Evolutionary conservation across 768 basidiomycete species (phyloP), one percentile per base, ranked within the genome.

Genomic region (Collybia mongolica): DNA sequence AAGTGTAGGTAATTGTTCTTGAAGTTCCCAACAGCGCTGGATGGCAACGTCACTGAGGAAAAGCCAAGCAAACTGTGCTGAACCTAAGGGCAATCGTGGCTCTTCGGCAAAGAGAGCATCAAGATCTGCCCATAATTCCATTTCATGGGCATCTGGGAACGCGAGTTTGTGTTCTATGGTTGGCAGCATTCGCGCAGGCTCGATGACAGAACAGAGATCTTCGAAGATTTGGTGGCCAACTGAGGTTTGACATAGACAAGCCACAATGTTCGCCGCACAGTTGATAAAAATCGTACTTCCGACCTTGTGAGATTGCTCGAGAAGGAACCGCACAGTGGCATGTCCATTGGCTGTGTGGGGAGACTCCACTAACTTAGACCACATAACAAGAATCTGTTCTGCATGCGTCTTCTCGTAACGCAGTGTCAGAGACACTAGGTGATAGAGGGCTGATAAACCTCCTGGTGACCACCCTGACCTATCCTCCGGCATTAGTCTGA

Each of bases 31-130:
- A 55, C 81, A 82, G 24, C 86, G 80, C 54, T 88, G 85, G 23
- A 92, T 67, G 0, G 88, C 82, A 28, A 88, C 77, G 54, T 93
- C 90, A 2, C 84, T 80, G 22, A 95, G 68, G 61, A 94, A 93
- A 7, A 96, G 74, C 70, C 93, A 81, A 1, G 94, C 93, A 61
- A 90, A 90, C 61, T 96, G 93, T 12, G 90, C 91, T 0, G 90
- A 83, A 14, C 90, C 89, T 44, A 96, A 72, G 2, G 81, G 72
- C 41, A 88, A 70, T 26, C 85, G 73, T 9, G 89, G 86, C 54
- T 86, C 80, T 51, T 84, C 84, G 1, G 79, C 82, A 63, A 90
- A 93, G 35, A 92, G 63, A 8, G 82, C 79, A 56, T 88, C 88
- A 17, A 94, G 78, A 57, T 90, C 86, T 14, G 86, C 84, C 87